Base-by-base conservation (phyloP, 106 monocot genomes). In the Alisma plantagoaquatica region DNA sequence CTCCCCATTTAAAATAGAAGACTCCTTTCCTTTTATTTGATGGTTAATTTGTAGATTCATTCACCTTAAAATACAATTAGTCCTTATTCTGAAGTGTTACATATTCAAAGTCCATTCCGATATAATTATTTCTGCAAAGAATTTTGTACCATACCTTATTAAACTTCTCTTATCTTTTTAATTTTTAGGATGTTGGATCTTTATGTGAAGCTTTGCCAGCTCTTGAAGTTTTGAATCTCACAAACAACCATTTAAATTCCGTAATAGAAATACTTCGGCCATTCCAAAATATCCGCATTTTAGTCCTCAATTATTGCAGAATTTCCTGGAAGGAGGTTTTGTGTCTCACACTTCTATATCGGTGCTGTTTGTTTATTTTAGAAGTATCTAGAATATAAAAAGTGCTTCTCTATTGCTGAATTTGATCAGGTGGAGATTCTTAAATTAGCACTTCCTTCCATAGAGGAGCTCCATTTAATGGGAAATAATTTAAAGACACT, bases 391-490 rank as follows among this genome's bases (percentile, higher is more conserved):
- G n/a, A n/a, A n/a, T n/a, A n/a, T n/a, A n/a, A n/a, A n/a, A n/a
- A n/a, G n/a, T n/a, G n/a, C n/a, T n/a, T n/a, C n/a, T n/a, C n/a
- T 52, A 17, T 11, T 0, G 1, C 10, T 75, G 53, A 74, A 53
- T 16, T 59, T 62, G 44, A 81, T 47, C 79, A 98, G 98, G 68
- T 98, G 60, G 90, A 98, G 58, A 73, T 64, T 33, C 76, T 98
- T 61, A 77, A 82, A 53, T 45, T 26, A 26, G 80, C 76, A 54
- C 61, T 98, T 71, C 66, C 61, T 46, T 53, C 54, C 23, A 18
- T 90, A 53, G 71, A 77, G 75, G 90, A 98, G 72, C 79, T 98
- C 15, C 82, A 98, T 64, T 49, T 98, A 28, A 90, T 86, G 90
- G 60, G 51, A 63, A 90, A 98, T 69, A 71, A 69, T 10, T 56